Base-by-base conservation (phyloP, 2,329 filamentous ascomycete genomes). In the Aspergillus flavus region DNA sequence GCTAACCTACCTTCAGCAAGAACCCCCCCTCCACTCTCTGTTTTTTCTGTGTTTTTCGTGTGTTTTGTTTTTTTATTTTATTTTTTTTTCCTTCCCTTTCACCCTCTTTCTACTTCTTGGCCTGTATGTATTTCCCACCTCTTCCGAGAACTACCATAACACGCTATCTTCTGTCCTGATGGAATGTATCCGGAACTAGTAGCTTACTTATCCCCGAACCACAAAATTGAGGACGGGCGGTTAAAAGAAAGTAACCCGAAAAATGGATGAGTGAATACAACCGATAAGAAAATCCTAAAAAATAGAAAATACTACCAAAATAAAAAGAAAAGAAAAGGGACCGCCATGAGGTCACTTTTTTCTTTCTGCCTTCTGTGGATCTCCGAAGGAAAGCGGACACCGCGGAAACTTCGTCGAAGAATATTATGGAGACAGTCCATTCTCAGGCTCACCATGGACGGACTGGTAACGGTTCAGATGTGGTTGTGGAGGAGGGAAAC, bases 401-500 rank as follows among this genome's bases (percentile, higher is more conserved):
- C 50, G 46, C 58, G 56, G 61, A 58, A 61, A 41, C 45, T 55
- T 66, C 59, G 43, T 58, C 48, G 56, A 61, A 57, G 56, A 48
- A 63, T 50, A 23, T 55, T 41, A 62, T 59, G 58, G 64, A 39
- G 48, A 60, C 52, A n/a, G 39, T 36, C 41, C 57, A 32, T 32
- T 12, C 26, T 41, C 58, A 26, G 50, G 48, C 59, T 45, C 61
- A 46, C 65, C 65, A 64, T 65, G 61, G 63, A 60, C 55, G 32
- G 57, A 57, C 53, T 45, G 55, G 46, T 54, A 67, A 62, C 61
- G 65, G 65, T 65, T 65, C 61, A 62, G 65, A 61, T 67, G 61
- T 67, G 65, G 65, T 67, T 67, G 65, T 67, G 65, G 65, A 67
- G 63, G 65, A 36, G 14, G 34, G 34, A 65, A 58, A 59, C 39